These are phyloP conservation scores for Tolypocladium inflatum DNA, from an alignment of 2,329 filamentous ascomycete genomes.

Conservation along the genomic window DNA sequence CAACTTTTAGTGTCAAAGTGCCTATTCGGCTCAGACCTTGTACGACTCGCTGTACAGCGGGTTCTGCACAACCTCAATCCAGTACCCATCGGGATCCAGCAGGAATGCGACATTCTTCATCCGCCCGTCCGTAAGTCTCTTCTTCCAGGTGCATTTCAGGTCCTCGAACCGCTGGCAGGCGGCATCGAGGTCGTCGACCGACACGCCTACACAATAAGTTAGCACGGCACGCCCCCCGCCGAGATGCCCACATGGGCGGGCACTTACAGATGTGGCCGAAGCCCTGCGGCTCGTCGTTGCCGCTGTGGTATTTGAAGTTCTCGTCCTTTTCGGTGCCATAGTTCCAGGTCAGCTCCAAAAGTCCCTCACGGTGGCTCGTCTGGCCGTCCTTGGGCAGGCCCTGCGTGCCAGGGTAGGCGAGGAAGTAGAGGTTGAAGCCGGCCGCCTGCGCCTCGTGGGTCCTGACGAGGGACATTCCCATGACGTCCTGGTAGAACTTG, in stretches of 20 bases:
- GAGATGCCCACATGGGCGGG: neutral
- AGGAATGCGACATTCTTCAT: conserved; percentile 96
- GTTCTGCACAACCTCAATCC: conserved; percentile 75
- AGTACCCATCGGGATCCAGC: conserved; percentile 80
- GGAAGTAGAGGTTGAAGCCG: conserved; percentile 86
- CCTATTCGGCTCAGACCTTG: neutral
- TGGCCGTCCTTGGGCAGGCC: conserved; percentile 41
- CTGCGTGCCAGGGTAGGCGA: conserved; percentile 62
- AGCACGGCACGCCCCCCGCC: neutral
- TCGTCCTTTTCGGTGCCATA: conserved; percentile 78
- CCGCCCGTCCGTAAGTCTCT: conserved; percentile 79
- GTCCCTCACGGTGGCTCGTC: conserved; percentile 63
- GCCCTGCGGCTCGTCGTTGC: conserved; percentile 83
- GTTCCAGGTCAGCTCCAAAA: conserved; percentile 86
- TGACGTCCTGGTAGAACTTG: conserved; percentile 72
- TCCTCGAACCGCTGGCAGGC: conserved; percentile 82
- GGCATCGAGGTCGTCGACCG: conserved; percentile 80
- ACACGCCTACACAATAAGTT: conserved; percentile 44
- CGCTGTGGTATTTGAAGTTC: conserved; percentile 80
- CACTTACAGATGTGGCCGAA: conserved; percentile 84
- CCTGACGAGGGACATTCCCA: conserved; percentile 80
- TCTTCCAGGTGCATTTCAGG: conserved; percentile 82
- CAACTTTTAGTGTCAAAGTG: neutral
- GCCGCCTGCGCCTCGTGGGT: conserved; percentile 60
- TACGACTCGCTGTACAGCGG: conserved; percentile 49